Percentiles rank a stretch among this genome's conserved stretches.
Conservation (phyloP, 2,329 filamentous ascomycete genomes). For the Xylariales sp. region DNA sequence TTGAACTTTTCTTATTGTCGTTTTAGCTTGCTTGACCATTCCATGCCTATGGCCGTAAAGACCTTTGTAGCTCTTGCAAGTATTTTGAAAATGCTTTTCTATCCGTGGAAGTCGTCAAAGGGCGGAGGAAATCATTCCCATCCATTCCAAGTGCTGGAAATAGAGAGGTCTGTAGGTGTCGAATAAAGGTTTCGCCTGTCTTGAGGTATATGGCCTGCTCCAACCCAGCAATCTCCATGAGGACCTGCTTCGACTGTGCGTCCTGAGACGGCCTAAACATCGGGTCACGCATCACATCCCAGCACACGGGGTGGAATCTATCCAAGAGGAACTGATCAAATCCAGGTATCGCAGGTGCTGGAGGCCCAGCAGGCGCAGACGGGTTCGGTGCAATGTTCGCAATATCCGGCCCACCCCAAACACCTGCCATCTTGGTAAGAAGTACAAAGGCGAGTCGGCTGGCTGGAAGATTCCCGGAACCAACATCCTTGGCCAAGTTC, state of each 20-base stretch:
- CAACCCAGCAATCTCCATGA: slow-evolving; percentile 80
- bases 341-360: slow-evolving; percentile 66
- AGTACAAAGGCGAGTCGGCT: slow-evolving; percentile 75
- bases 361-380: slow-evolving; percentile 42
- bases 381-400: slow-evolving; percentile 51
- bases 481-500: slow-evolving; percentile 72
- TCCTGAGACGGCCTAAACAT: slow-evolving; percentile 76
- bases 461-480: slow-evolving; percentile 54
- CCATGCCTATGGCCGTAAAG: slow-evolving; percentile 6
- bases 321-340: slow-evolving; percentile 91
- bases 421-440: slow-evolving; percentile 74
- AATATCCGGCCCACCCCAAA: slow-evolving; percentile 87
- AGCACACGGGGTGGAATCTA: slow-evolving; percentile 83
- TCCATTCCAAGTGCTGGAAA: slow-evolving; percentile 63
- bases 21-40: neutral
- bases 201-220: slow-evolving; percentile 90
- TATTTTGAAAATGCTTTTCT: slow-evolving; percentile 62
- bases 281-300: slow-evolving; percentile 78
- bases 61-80: slow-evolving; percentile 44
- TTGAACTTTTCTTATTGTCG: too few species aligned
- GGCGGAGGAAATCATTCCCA: slow-evolving; percentile 54
- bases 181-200: slow-evolving; percentile 76
- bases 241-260: slow-evolving; percentile 81
- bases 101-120: slow-evolving; percentile 54
- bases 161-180: slow-evolving; percentile 59